Percentiles rank a stretch among this genome's conserved stretches.
phyloP scores from a whole-genome alignment of 345 rosid genomes.

The Syzygium oleosum region DNA sequence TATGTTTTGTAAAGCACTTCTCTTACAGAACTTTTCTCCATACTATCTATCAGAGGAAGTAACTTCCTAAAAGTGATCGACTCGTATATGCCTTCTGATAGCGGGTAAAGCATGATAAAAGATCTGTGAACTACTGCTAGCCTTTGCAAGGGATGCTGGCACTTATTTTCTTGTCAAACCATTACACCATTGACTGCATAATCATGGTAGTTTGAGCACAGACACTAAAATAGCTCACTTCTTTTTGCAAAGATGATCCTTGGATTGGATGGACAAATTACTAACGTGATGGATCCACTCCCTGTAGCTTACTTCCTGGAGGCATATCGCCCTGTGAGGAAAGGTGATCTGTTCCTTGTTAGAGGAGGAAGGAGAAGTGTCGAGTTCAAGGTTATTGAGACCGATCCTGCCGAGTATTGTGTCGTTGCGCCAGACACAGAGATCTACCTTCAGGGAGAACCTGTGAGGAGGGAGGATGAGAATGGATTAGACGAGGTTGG shows the following conservation, averaged over 20 bases:
- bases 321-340: conserved; percentile 94
- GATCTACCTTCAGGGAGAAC: conserved; percentile 93
- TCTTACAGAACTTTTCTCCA: background rate
- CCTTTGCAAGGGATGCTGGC: background rate
- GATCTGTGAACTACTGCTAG: background rate
- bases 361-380: conserved; percentile 95
- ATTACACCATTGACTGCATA: background rate
- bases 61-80: background rate
- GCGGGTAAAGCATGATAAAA: background rate
- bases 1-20: background rate
- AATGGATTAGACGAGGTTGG: conserved; percentile 86
- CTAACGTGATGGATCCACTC: background rate
- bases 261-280: background rate
- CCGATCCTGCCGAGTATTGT: conserved; percentile 78
- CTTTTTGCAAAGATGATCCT: background rate
- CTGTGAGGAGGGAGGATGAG: conserved; percentile 84
- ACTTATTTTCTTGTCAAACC: background rate
- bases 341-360: conserved; percentile 89
- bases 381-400: conserved; percentile 83
- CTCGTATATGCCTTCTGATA: background rate
- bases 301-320: conserved; percentile 83
- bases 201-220: background rate
- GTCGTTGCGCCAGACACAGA: conserved; percentile 95
- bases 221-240: background rate
- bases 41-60: background rate